Conservation (phyloP, 441 rosid genomes). For the Gossypium laxum region DNA sequence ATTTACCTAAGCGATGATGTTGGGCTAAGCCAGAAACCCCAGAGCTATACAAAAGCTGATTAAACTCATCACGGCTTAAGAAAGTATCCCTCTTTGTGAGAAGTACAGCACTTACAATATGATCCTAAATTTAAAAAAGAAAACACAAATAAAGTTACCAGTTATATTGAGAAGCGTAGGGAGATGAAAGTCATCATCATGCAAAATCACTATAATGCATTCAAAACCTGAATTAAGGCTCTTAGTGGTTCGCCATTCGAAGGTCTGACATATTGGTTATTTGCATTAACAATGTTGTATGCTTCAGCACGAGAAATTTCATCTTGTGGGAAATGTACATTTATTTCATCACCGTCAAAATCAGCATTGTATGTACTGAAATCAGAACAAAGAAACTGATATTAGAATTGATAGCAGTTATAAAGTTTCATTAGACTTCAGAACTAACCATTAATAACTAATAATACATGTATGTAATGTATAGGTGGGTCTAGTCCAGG, state of each 20-base stretch:
- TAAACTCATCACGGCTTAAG: constrained; percentile 55
- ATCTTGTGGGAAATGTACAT: constrained; percentile 99
- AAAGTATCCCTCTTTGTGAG: constrained; percentile 90
- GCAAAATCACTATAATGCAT: constrained; percentile 5
- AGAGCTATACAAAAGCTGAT: constrained; percentile 77
- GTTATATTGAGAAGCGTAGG: constrained; percentile 14
- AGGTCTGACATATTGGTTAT: constrained; percentile 91
- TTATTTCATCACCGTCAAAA: constrained; percentile 99
- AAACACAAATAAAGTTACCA: not conserved
- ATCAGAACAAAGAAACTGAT: not conserved
- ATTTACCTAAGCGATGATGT: constrained; percentile 39
- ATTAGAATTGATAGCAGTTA: not conserved
- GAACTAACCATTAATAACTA: not conserved
- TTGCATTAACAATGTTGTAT: constrained; percentile 97
- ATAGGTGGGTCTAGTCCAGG: not conserved
- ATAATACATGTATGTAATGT: not conserved
- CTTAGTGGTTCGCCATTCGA: constrained; percentile 90
- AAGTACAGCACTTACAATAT: constrained; percentile 74
- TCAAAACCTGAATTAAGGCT: constrained; percentile 81
- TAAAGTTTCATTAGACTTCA: not conserved
- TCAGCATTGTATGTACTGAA: constrained; percentile 97
- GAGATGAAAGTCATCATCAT: not conserved
- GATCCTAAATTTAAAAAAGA: constrained; percentile 55
- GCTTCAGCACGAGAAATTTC: constrained; percentile 98
- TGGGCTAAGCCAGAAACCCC: constrained; percentile 49